Percentiles rank a stretch among this genome's conserved stretches.
Conservation (phyloP, 2,329 filamentous ascomycete genomes). For the Arthrinium phaeospermum region DNA sequence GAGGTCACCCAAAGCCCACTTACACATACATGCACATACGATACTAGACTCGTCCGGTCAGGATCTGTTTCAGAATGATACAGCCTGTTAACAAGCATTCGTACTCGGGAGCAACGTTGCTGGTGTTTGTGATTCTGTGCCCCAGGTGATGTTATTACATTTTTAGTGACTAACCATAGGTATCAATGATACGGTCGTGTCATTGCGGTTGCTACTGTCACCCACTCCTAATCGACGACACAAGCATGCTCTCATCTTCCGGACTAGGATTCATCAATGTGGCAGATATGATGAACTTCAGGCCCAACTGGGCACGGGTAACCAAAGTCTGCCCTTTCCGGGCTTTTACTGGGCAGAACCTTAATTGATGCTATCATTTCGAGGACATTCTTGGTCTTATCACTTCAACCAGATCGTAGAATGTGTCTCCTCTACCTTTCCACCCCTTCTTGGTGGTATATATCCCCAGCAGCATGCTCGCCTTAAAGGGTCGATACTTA, state of each 20-base stretch:
- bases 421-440: not conserved
- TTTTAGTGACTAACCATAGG: not conserved
- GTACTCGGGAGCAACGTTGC: not conserved
- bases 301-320: not conserved
- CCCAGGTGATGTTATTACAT: not conserved
- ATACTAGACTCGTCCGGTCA: conserved; percentile 13
- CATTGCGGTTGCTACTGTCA: not conserved
- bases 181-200: not conserved
- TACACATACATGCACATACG: conserved; percentile 15
- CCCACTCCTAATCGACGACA: not conserved
- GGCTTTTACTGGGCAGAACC: not conserved
- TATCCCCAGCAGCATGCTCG: not conserved
- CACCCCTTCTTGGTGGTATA: not conserved
- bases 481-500: no score
- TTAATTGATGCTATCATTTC: no score
- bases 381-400: not conserved
- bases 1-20: not conserved
- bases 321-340: not conserved
- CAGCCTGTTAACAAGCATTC: conserved; percentile 8
- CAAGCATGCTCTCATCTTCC: no score
- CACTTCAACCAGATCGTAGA: not conserved
- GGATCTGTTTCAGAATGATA: conserved; percentile 13
- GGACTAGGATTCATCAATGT: not conserved
- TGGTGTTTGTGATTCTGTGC: not conserved
- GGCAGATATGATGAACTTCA: not conserved